Evolutionary conservation across 2,329 filamentous ascomycete species (phyloP).

Genomic region (Boeremia exigua): DNA sequence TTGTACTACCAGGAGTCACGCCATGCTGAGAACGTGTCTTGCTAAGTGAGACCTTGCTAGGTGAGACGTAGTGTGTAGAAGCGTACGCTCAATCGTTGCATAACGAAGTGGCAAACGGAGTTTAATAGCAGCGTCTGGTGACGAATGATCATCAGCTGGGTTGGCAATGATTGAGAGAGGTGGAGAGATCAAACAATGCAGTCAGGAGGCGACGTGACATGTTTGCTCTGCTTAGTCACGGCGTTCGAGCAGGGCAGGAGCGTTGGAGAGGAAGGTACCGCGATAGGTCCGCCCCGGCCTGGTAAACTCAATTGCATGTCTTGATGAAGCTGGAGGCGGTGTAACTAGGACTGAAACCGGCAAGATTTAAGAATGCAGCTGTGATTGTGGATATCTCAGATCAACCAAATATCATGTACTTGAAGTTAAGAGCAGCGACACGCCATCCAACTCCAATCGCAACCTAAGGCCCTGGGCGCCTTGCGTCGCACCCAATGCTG

Average conservation of each 20-base stretch:
- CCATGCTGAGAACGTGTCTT: no score
- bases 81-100: no score
- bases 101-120: no score
- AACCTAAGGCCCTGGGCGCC: constrained; percentile 5
- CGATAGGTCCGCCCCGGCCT: no score
- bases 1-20: no score
- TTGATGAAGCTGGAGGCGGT: no score
- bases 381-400: neutral
- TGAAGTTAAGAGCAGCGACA: neutral
- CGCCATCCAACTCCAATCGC: constrained; percentile 4
- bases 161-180: no score
- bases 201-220: neutral
- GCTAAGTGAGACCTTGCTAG: no score
- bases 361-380: neutral
- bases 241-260: neutral
- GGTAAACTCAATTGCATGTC: no score
- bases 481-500: constrained; percentile 8
- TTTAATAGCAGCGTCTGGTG: neutral
- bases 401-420: constrained; percentile 1
- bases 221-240: neutral
- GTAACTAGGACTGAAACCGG: no score
- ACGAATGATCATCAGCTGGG: neutral
- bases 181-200: no score
- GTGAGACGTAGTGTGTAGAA: no score
- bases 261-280: neutral